These are phyloP conservation scores for Phytophthora citrophthora DNA, from an alignment of 352 stramenopile genomes.

Conservation along the genomic window DNA sequence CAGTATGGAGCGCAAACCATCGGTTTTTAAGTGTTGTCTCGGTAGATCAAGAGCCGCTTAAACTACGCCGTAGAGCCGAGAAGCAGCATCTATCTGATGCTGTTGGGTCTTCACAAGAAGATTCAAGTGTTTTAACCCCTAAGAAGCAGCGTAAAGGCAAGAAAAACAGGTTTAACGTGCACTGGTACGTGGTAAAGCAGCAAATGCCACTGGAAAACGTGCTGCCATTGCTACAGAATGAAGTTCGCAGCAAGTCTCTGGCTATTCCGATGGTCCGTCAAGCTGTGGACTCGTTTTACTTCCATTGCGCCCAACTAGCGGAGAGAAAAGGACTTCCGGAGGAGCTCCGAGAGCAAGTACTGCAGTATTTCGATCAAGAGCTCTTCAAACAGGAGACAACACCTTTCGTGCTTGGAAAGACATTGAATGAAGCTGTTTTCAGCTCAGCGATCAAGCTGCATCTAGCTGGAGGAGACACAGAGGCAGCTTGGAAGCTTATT, in stretches of 20 bases:
- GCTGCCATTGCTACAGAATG: constrained; percentile 50
- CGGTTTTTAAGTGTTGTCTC: constrained; percentile 13
- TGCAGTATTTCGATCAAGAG: constrained; percentile 59
- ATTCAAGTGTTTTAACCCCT: neutral
- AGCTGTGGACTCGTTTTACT: constrained; percentile 79
- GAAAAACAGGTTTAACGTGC: constrained; percentile 45
- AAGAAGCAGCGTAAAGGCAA: constrained; percentile 1
- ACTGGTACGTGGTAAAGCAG: constrained; percentile 52
- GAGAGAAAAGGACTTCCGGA: constrained; percentile 32
- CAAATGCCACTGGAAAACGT: constrained; percentile 59
- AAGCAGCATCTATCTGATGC: constrained; percentile 9
- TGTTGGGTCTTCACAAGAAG: neutral
- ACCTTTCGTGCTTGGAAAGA: constrained; percentile 50
- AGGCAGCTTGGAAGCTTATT: constrained; percentile 55
- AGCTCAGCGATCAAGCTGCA: constrained; percentile 66
- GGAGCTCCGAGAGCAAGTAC: constrained; percentile 38
- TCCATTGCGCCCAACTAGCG: constrained; percentile 67
- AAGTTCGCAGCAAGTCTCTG: constrained; percentile 48
- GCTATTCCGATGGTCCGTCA: constrained; percentile 36
- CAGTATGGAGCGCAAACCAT: constrained; percentile 2
- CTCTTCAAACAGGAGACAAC: constrained; percentile 38
- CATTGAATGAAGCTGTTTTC: constrained; percentile 72
- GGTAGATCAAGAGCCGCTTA: constrained; percentile 3
- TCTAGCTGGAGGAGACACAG: constrained; percentile 42
- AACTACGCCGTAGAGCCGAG: constrained; percentile 11